These are phyloP conservation scores for Penicillium robsamsonii DNA, from an alignment of 495 filamentous ascomycete species.

Conservation along the genomic window DNA sequence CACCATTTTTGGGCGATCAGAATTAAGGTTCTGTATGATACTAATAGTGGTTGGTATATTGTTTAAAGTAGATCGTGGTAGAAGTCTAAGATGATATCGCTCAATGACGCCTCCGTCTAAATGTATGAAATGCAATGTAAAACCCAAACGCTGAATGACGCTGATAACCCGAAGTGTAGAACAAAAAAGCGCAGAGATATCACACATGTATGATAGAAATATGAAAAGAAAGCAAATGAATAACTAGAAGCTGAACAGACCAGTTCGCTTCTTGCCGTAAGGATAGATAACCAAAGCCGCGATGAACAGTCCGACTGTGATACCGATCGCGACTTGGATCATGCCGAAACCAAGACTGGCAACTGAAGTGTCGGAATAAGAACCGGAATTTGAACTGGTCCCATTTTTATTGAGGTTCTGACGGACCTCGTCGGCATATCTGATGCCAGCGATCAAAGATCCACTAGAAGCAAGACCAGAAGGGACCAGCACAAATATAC, in stretches of 20 bases:
- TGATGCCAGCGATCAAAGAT: conserved; percentile 72
- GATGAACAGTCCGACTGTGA: conserved; percentile 85
- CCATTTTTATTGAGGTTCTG: conserved; percentile 40
- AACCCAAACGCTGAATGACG: conserved; percentile 8
- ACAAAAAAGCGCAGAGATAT: conserved; percentile 2
- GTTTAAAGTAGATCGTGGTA: neutral
- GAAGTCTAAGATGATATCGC: conserved; percentile 1
- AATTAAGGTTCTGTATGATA: neutral
- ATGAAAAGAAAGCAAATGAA: conserved; percentile 7
- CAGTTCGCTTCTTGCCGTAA: conserved; percentile 80
- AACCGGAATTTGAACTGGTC: conserved; percentile 42
- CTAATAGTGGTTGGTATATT: neutral
- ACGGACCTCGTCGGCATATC: conserved; percentile 71
- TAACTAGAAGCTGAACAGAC: conserved; percentile 77
- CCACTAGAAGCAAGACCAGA: conserved; percentile 82
- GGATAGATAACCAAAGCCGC: conserved; percentile 86
- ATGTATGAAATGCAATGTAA: conserved; percentile 3
- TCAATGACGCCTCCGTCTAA: neutral
- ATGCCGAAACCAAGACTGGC: conserved; percentile 82
- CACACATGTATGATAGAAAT: conserved; percentile 5
- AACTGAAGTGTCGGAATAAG: conserved; percentile 49
- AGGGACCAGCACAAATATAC: conserved; percentile 92
- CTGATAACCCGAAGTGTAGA: conserved; percentile 1
- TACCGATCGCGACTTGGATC: conserved; percentile 89
- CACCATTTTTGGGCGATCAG: neutral